Percentiles rank a stretch among this genome's conserved stretches.
Evolutionary conservation across 306 rosid species (phyloP).

Genomic region (Casuarina equisetifolia): DNA sequence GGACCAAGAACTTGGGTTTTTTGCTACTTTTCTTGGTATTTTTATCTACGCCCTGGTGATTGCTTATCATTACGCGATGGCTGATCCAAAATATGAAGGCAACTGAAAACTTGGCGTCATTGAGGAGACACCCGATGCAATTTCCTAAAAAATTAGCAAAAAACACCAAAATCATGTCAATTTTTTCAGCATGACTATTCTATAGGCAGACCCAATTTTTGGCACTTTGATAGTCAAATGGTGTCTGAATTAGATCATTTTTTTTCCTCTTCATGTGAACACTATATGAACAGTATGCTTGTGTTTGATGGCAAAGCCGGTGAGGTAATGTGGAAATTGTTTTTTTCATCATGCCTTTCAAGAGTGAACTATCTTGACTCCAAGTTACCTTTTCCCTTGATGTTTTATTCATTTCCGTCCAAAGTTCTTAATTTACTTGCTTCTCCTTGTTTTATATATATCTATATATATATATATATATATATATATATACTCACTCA

Average conservation of each 20-base stretch:
- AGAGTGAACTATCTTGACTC: too few species aligned
- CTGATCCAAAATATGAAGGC: slow-evolving; percentile 41
- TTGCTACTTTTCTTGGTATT: slow-evolving; percentile 36
- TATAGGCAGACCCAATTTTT: neutral
- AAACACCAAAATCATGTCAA: neutral
- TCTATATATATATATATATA: too few species aligned
- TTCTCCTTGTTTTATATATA: too few species aligned
- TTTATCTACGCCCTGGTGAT: slow-evolving; percentile 32
- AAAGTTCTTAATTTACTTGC: too few species aligned
- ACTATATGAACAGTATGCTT: neutral
- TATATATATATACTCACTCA: too few species aligned
- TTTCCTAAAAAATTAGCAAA: neutral
- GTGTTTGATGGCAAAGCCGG: neutral
- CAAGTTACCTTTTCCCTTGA: too few species aligned
- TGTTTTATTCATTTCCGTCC: too few species aligned
- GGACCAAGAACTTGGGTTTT: slow-evolving; percentile 29
- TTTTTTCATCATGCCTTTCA: neutral
- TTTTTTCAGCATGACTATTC: too few species aligned
- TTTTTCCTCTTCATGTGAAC: too few species aligned
- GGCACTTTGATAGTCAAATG: neutral
- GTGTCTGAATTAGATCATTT: neutral
- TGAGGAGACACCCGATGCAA: neutral
- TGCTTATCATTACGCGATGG: slow-evolving; percentile 36
- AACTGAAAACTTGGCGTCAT: slow-evolving; percentile 9
- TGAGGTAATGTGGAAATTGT: neutral